Evolutionary conservation across 78 protist species (phyloP).

Genomic region (Monosiga brevicollis): DNA sequence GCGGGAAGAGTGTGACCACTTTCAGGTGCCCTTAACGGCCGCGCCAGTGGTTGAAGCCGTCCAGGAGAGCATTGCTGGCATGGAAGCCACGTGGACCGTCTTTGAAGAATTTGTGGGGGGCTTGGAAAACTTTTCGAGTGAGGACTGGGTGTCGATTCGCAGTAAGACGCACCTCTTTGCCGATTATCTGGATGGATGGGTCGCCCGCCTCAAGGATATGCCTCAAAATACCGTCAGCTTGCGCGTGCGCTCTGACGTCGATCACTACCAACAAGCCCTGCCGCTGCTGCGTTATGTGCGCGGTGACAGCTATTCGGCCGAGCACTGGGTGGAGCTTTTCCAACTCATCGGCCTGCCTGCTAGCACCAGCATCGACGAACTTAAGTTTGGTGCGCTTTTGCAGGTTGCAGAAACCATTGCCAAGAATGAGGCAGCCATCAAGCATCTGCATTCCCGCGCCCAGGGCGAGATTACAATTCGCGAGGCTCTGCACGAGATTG

Average conservation of each 20-base stretch:
- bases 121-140: conserved; percentile 14
- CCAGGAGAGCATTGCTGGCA: conserved; percentile 2
- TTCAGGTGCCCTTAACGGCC: conserved; percentile 7
- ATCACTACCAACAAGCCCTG: neutral
- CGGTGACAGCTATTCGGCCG: conserved; percentile 65
- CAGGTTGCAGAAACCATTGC: conserved; percentile 3
- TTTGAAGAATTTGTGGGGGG: conserved; percentile 25
- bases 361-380: neutral
- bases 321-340: conserved; percentile 72
- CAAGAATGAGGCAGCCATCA: conserved; percentile 12
- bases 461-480: conserved; percentile 65
- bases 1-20: conserved; percentile 24
- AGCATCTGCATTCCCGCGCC: conserved; percentile 52
- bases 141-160: conserved; percentile 69
- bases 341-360: conserved; percentile 14
- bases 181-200: conserved; percentile 39
- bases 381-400: conserved; percentile 41
- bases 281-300: conserved; percentile 27
- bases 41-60: neutral
- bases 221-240: conserved; percentile 6
- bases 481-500: conserved; percentile 65
- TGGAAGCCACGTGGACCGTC: conserved; percentile 11
- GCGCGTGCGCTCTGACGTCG: conserved; percentile 8
- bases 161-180: conserved; percentile 36
- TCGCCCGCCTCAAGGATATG: conserved; percentile 1